Evolutionary conservation across 805 yeast genomes (phyloP).

Genomic region (Metschnikowia drakensbergensis): DNA sequence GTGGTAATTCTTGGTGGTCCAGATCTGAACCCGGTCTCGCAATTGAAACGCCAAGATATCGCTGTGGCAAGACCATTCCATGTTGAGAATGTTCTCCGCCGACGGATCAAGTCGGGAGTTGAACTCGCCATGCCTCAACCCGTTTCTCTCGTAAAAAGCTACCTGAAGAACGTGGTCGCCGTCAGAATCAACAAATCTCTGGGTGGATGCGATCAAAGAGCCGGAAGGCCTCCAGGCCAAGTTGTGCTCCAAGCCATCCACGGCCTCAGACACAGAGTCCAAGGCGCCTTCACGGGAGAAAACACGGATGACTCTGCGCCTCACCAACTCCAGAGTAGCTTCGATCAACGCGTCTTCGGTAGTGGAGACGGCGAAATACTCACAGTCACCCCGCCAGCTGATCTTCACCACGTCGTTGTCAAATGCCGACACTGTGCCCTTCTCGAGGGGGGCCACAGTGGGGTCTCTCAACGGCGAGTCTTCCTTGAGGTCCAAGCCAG

Average conservation of each 20-base stretch:
- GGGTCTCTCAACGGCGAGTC: constrained; percentile 71
- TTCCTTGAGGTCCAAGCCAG: constrained; percentile 65
- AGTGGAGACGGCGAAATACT: constrained; percentile 66
- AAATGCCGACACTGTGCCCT: constrained; percentile 55
- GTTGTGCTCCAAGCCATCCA: constrained; percentile 69
- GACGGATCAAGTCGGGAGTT: constrained; percentile 56
- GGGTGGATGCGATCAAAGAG: constrained; percentile 76
- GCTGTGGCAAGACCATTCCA: constrained; percentile 80
- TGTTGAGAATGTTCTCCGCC: constrained; percentile 40
- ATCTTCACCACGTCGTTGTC: constrained; percentile 51
- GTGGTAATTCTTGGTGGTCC: constrained; percentile 91
- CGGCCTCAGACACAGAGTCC: constrained; percentile 84
- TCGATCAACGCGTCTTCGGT: constrained; percentile 50
- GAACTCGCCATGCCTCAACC: constrained; percentile 86
- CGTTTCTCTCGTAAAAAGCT: constrained; percentile 89
- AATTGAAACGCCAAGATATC: constrained; percentile 73
- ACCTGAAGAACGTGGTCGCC: constrained; percentile 48
- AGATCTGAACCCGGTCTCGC: constrained; percentile 64
- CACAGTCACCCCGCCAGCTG: constrained; percentile 97
- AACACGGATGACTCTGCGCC: constrained; percentile 78
- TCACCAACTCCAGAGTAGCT: constrained; percentile 32
- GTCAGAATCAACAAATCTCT: constrained; percentile 55
- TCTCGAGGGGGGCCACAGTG: constrained; percentile 71
- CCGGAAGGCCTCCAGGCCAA: constrained; percentile 93
- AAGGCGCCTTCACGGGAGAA: constrained; percentile 75